Evolutionary conservation across 352 stramenopile genomes (phyloP).

Genomic region (Phytophthora melonis): DNA sequence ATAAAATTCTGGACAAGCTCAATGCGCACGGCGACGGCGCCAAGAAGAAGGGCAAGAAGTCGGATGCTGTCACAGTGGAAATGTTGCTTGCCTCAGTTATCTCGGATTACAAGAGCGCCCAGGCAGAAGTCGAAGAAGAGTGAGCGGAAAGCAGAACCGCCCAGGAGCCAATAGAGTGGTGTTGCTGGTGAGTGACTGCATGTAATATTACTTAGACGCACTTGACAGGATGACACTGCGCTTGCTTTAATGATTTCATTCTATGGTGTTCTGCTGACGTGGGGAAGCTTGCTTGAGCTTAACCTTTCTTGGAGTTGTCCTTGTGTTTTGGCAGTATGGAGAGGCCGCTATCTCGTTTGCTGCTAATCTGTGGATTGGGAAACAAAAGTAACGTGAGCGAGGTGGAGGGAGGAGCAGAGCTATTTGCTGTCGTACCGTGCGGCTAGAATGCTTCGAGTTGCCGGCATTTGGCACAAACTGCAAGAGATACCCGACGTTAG

Average conservation of each 20-base stretch:
- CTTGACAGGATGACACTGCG: background rate
- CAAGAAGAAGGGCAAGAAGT: constrained; percentile 40
- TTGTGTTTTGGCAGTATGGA: constrained; percentile 5
- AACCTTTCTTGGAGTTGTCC: constrained; percentile 4
- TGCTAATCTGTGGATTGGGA: constrained; percentile 15
- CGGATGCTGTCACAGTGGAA: constrained; percentile 69
- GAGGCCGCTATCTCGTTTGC: constrained; percentile 26
- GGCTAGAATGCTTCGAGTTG: constrained; percentile 15
- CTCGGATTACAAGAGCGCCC: constrained; percentile 73
- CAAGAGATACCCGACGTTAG: constrained; percentile 8
- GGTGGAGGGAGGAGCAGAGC: background rate
- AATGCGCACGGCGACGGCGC: constrained; percentile 60
- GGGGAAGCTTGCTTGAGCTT: background rate
- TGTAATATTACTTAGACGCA: constrained; percentile 25
- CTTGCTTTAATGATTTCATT: background rate
- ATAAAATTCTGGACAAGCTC: constrained; percentile 86
- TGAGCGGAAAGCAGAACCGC: constrained; percentile 10
- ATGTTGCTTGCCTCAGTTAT: constrained; percentile 85
- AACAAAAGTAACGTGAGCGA: background rate
- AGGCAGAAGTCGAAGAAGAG: constrained; percentile 35
- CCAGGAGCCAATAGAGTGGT: constrained; percentile 20
- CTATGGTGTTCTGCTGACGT: background rate
- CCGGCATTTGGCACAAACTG: constrained; percentile 35
- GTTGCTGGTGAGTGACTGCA: constrained; percentile 17
- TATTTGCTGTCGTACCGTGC: constrained; percentile 17